Base-by-base conservation (phyloP, 1,284 basidiomycete species). In the Psilocybe mexicana region DNA sequence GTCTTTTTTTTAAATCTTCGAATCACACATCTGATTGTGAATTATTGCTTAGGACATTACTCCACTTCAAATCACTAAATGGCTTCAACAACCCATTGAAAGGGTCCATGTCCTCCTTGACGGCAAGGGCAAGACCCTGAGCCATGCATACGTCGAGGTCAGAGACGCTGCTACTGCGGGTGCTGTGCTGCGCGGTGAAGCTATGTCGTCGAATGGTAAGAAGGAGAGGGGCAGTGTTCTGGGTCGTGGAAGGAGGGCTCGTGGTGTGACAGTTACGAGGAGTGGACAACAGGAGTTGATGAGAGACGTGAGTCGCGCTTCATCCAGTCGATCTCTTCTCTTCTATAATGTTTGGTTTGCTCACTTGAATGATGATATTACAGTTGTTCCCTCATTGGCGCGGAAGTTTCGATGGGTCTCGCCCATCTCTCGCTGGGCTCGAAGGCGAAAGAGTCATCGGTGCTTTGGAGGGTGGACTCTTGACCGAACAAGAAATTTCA, bases 301-400 rank as follows among this genome's bases (percentile, higher is more conserved):
- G 90, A 74, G 79, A 59, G 85, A 88, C 63, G 87, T 90, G 66
- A 47, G 85, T 78, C 18, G 18, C 18, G 18, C 18, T 18, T 18
- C 18, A 18, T 18, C 18, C 18, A 18, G 18, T 18, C 18, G 18
- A 14, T 51, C 28, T 49, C 53, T 26, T 40, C 36, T 40, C 50
- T 24, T 28, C 8, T 45, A 33, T 25, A 38, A 14, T 43, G 45
- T 52, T 14, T 26, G 51, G 12, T 43, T n/a, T 24, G 11, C 10
- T 60, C 51, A 26, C 43, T 54, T 30, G 10, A 61, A 30, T 18
- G 10, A 10, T 28, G 3, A 30, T 35, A 35, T 23, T 7, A 6
- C 59, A 90, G 85, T 68, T 93, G 3, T 93, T 92, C 74, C 90
- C 90, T 6, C 82, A 79, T 5, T 93, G 90, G 90, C 81, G 82